Base-by-base conservation (phyloP, 352 stramenopile genomes). In the Pythium aphanidermatum region DNA sequence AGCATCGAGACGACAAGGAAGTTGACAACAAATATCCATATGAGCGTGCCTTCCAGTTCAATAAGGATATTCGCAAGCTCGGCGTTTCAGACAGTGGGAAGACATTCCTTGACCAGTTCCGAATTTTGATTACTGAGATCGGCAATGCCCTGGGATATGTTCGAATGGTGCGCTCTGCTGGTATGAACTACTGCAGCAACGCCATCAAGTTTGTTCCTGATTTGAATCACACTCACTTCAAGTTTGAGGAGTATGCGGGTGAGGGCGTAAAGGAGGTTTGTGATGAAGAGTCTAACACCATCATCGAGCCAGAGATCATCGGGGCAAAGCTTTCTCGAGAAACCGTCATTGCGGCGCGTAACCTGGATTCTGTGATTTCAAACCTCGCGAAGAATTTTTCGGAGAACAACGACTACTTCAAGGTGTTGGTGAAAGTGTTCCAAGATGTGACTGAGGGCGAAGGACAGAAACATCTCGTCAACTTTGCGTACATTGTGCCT, bases 21-120 rank as follows among this genome's bases (percentile, higher is more conserved):
- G 76, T 96, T 8, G 86, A 97, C 53, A 93, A 93, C 63, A 92
- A 91, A 51, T 98, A 98, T 53, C 93, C 92, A 11, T 97, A 92
- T 49, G 68, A 83, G 13, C 80, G 86, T 26, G 91, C 92, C 2
- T 91, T 95, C 56, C 76, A 87, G 46, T 97, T 97, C 60, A 90
- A 95, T 58, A 93, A 96, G 55, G 82, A 94, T 46, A 94, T 94
- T 27, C 76, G 83, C 29, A 90, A 94, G 37, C 49, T 94, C 19
- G 83, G 83, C 14, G 76, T 94, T 5, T 92, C 83, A 0, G 83
- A 94, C 55, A 78, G 78, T 12, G 85, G 83, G 2, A 84, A 86
- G 46, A 95, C 83, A 2, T 96, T 95, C 40, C 51, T 97, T 19
- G 86, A 96, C 54, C 80, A 93, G 43, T 96, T 96, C 50, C 75